Base-by-base conservation (phyloP, 140 eudicot genomes). In the Eryngium alpinum region DNA sequence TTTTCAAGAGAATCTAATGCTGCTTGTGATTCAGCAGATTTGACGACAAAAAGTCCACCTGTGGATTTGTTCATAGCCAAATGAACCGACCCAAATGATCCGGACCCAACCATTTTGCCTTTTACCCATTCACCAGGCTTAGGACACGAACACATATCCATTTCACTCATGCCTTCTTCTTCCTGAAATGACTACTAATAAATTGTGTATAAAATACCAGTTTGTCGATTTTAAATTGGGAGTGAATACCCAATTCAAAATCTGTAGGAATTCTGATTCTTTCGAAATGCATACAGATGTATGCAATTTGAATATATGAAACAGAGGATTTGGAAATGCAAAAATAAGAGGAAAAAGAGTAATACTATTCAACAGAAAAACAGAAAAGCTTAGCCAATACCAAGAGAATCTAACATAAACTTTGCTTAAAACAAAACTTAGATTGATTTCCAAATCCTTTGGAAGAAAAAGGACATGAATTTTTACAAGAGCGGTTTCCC, bases 91-190 rank as follows among this genome's bases (percentile, higher is more conserved):
- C 95, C 95, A 84, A 86, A 90, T 18, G 97, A 87, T 46, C 97
- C 97, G 21, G 95, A 87, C 76, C 93, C 97, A 15, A 92, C 84
- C 85, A 89, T 78, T 51, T 89, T 87, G 33, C 97, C 97, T 78
- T 87, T 91, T 80, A 77, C 81, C 97, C 95, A 92, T 78, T 89
- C 91, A 31, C 81, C 82, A 1, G 90, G 94, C 80, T 59, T 81
- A 75, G 86, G 75, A 81, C 83, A 83, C 5, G 75, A 50, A 67
- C 85, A 69, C 33, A 73, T 62, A 25, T 79, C 49, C 4, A 71
- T 81, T 80, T 79, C 81, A 34, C 60, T 86, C 92, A 88, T 84
- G 21, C 50, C 32, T 56, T 16, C 19, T 78, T 57, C 77, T 56
- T 56, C 75, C 59, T 69, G 77, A 50, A 33, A 72, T 72, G 66